Base-by-base conservation (phyloP, 2,329 filamentous ascomycete genomes). In the Microsporum audouinii region DNA sequence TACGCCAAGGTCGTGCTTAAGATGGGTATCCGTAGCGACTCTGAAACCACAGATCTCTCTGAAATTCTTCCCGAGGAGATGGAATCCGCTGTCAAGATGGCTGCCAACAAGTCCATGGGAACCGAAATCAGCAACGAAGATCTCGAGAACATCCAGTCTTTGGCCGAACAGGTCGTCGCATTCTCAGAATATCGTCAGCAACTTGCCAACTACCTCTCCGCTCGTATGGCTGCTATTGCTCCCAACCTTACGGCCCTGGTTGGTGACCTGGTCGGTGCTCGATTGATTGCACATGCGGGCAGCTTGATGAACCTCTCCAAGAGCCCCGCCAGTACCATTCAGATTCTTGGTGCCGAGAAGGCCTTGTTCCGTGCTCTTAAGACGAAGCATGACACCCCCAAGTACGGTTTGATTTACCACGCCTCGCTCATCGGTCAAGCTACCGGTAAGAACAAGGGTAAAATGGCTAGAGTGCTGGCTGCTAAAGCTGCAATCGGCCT, bases 331-430 rank as follows among this genome's bases (percentile, higher is more conserved):
- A 94, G 88, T 70, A 99, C 94, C 65, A 90, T 99, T 67, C 94
- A 99, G 81, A 96, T 99, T 71, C 85, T 97, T 61, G 94, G 94
- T 80, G 94, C 94, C 63, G 94, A 99, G 80, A 99, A 99, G 83
- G 94, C 94, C 5, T 85, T 99, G 51, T 99, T 99, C 87, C 87
- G 94, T 71, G 94, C 94, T 23, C 82, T 99, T 65, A 99, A 99
- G 84, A 99, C 94, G 57, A 97, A 99, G 83, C 92, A 97, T 76
- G 91, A 96, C 72, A 99, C 94, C 43, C 94, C 94, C 72, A 99
- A 97, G 78, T 99, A 97, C 71, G 94, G 94, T 82, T 82, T 95
- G 66, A 89, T 95, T 73, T 95, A 94, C 78, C 88, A 95, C 76
- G 88, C 89, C 57, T 94, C 89, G 33, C 84, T 99, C 53, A 95